Evolutionary conservation across 257 asterid species (phyloP), one percentile per base, ranked within the genome.

Genomic region (Ophiorrhiza pumila): DNA sequence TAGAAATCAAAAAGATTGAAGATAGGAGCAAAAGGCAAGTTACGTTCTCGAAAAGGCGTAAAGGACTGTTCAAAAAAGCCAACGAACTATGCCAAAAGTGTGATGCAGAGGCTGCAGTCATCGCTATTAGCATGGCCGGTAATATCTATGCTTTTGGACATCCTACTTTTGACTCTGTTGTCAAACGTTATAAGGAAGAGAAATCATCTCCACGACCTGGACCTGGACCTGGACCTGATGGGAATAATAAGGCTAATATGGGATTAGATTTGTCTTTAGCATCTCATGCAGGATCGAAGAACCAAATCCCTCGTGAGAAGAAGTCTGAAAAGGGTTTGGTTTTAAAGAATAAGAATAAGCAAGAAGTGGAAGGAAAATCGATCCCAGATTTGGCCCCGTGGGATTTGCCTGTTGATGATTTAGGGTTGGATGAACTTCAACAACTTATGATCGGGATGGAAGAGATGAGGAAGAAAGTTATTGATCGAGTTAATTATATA

Each of bases 31-130:
- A 68, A 47, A 80, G 87, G n/a, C 89, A 88, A 65, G 81, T 85
- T 1, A 60, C 88, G 29, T 86, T 88, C 83, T 81, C 90, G 0
- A 86, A 88, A 25, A 80, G 95, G 37, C 85, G 89, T 14, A 65
- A 80, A 29, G 87, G 91, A 0, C 79, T 85, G 2, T 59, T 76
- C 72, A 86, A 82, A 72, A 88, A 84, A 49, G 59, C 85, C n/a
- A 23, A 29, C 13, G 84, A 76, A 2, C 53, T 83, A 18, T 72
- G 78, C 76, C 22, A 14, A n/a, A 45, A 37, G 4, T 70, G 68
- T 68, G 76, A 76, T 20, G 77, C 83, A 18, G 53, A 77, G 59
- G 71, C 81, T 4, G 82, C 83, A 8, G 42, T 81, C 20, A 62
- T 88, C 77, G 20, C 78, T 20, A 69, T 86, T 67, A 84, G 91